Evolutionary conservation across 2,329 filamentous ascomycete species (phyloP), one percentile per base, ranked within the genome.

Genomic region (Colletotrichum zoysiae): DNA sequence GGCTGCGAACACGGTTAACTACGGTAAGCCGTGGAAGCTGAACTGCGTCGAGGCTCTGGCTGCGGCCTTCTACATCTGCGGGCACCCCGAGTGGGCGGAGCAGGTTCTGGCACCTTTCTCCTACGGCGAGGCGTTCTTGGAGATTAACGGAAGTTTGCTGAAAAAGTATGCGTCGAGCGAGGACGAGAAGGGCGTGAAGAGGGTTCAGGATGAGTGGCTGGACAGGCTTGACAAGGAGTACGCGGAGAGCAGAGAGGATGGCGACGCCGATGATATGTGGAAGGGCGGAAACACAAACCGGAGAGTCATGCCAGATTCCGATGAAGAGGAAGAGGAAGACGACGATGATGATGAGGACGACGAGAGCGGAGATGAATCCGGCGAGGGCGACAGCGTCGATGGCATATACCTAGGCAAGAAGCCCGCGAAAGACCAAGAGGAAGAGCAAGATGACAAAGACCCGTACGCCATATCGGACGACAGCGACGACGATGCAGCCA

Each of bases 1-100:
- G 61, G 96, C 96, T 7, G 96, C 96, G 59, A 99, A 99, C 81
- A 92, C 93, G 1, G 96, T 98, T 78, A 99, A 99, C 84, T 99
- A 99, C 83, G 96, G 96, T 73, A 93, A 94, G 78, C 96, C 96
- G 6, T 98, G 95, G 93, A 88, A 95, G 66, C 82, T 99, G 74
- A 99, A 99, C 82, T 99, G 96, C 77, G 96, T 95, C 40, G 96
- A 99, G 84, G 96, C 96, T 5, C 86, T 99, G 58, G 96, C 95
- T 0, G 95, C 96, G 4, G 94, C 93, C 30, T 99, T 97, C 79
- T 93, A 89, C 78, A 99, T 99, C 74, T 98, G 95, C 77, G 94
- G 96, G 5, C 94, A 96, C 78, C 81, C 88, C 8, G 95, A 98
- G 62, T 99, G 96, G 96, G 95, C 96, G 0, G 90, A 92, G 78